Base-by-base conservation (phyloP, 139 green algal genomes). In the Chlorella sp. region DNA sequence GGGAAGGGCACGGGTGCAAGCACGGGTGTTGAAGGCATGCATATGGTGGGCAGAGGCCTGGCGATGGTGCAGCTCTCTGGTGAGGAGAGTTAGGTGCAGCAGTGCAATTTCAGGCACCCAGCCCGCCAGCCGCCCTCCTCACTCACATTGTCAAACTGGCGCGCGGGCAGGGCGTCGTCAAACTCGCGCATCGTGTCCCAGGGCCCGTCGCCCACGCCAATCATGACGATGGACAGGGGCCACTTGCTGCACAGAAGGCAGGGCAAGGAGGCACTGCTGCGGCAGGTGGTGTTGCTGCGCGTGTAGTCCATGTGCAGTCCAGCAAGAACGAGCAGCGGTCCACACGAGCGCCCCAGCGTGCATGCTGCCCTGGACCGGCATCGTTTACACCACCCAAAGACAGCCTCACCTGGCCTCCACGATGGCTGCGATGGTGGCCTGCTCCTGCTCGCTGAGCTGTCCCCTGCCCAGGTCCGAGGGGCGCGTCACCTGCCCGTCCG, bases 141-240 rank as follows among this genome's bases (percentile, higher is more conserved):
- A 55, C 42, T 55, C 42, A 55, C 42, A n/a, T 93, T 93, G 81
- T 93, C 88, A 59, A 88, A 93, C 20, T 62, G 17, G 17, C 88
- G 67, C 30, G 73, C 3, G 5, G 87, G 87, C 29, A 93, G 67
- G 3, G n/a, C 63, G 60, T 93, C 88, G 62, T 93, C 88, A 75
- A 92, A 92, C n/a, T 92, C 67, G 30, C 77, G 31, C 88, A 93
- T 93, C 65, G 78, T 30, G 69, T 93, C 88, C 84, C 84, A 93
- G 0, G 88, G 88, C 0, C 89, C 89, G 64, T 94, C 89, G 5
- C 89, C 89, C 10, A 94, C 88, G 0, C 89, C 89, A 26, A 94
- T 82, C 81, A 92, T 88, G 33, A 94, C 69, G 59, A 94, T 92
- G 20, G 79, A 88, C 30, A 92, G 76, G 1, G 88, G 85, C n/a